These are phyloP conservation scores for Candida tunisiensis DNA, from an alignment of 1,139 yeast genomes.

Conservation along the genomic window DNA sequence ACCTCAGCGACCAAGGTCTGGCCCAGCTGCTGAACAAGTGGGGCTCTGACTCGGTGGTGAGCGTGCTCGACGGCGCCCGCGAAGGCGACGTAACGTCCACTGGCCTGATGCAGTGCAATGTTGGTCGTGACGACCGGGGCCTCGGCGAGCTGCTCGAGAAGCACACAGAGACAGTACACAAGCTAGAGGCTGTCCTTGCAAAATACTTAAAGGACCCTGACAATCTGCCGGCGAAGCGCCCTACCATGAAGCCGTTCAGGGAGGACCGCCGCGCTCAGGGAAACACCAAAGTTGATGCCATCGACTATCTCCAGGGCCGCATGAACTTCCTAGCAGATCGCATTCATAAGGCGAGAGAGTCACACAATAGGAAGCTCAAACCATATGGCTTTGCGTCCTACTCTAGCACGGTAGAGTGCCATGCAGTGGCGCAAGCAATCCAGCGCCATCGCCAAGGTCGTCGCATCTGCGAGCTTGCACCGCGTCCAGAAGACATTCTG, in stretches of 20 bases:
- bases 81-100: too few species aligned
- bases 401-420: constrained; percentile 13
- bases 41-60: constrained; percentile 2
- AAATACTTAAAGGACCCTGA: constrained; percentile 16
- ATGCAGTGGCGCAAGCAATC: constrained; percentile 10
- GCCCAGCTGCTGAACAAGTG: constrained; percentile 6
- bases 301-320: constrained; percentile 12
- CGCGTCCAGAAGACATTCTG: constrained; percentile 21
- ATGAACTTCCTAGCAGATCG: constrained; percentile 12
- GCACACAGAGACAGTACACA: constrained; percentile 12
- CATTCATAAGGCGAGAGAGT: constrained; percentile 12
- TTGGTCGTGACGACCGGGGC: constrained; percentile 17
- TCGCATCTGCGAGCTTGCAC: constrained; percentile 14
- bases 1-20: constrained; percentile 14
- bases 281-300: constrained; percentile 13
- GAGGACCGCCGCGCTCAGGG: constrained; percentile 6
- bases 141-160: constrained; percentile 13
- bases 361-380: too few species aligned
- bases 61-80: too few species aligned
- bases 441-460: constrained; percentile 6
- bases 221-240: constrained; percentile 11
- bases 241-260: constrained; percentile 7
- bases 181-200: constrained; percentile 17
- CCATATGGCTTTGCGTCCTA: constrained; percentile 24
- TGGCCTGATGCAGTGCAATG: constrained; percentile 14